Evolutionary conservation across 2,329 filamentous ascomycete genomes (phyloP).

Genomic region (Phialocephala subalpina): DNA sequence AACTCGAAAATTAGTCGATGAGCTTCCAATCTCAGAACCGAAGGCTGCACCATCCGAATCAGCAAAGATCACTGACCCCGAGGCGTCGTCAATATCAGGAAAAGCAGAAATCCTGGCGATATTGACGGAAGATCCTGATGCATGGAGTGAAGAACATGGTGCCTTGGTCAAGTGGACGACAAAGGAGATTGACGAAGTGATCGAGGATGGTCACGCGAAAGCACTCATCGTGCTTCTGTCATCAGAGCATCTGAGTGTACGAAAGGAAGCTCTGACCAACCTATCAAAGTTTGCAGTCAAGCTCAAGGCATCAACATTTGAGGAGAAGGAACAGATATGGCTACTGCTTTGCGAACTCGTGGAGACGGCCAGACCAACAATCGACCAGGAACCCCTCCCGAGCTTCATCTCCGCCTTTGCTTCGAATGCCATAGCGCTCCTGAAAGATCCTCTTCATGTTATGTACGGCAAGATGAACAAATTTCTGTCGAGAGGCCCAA

Average conservation of each 20-base stretch:
- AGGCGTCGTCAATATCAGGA: conserved; percentile 25
- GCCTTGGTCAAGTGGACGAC: conserved; percentile 71
- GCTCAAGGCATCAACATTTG: conserved; percentile 73
- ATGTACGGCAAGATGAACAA: conserved; percentile 88
- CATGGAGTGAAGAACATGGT: conserved; percentile 52
- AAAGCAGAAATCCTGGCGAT: conserved; percentile 29
- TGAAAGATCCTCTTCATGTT: conserved; percentile 79
- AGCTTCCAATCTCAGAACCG: conserved; percentile 33
- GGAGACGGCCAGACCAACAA: conserved; percentile 71
- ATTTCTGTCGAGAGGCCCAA: conserved; percentile 80
- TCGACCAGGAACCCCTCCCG: conserved; percentile 68
- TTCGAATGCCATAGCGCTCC: conserved; percentile 70
- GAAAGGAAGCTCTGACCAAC: conserved; percentile 78
- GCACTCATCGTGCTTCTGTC: conserved; percentile 78
- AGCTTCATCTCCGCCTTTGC: conserved; percentile 82
- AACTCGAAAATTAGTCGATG: conserved; percentile 38
- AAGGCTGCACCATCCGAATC: not conserved
- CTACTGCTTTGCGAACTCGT: conserved; percentile 81
- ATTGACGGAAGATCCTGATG: conserved; percentile 20
- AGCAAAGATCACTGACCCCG: not conserved
- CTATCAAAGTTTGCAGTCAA: conserved; percentile 71
- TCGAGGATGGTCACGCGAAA: conserved; percentile 78
- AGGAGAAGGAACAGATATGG: conserved; percentile 80
- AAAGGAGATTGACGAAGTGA: conserved; percentile 79
- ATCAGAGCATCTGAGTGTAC: conserved; percentile 77